Percentiles rank a stretch among this genome's conserved stretches.
Evolutionary conservation across 306 rosid genomes (phyloP).

Genomic region (Gastrolobium villosum): DNA sequence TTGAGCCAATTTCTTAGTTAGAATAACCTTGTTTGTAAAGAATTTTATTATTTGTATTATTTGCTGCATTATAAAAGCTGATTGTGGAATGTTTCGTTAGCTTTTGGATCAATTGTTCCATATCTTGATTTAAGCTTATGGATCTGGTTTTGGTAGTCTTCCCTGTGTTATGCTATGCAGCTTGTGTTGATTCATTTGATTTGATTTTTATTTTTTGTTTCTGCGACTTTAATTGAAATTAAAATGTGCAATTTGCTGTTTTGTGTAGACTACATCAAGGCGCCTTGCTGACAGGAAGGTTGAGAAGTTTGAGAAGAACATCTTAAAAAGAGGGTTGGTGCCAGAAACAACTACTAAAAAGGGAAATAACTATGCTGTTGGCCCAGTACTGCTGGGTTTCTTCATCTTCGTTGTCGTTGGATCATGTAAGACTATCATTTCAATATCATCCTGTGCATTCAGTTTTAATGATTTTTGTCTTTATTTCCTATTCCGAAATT

Average conservation of each 20-base stretch:
- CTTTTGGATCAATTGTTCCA: not conserved
- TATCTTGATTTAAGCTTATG: not conserved
- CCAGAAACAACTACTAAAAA: slow-evolving; percentile 86
- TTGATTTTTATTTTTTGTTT: not conserved
- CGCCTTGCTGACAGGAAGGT: slow-evolving; percentile 94
- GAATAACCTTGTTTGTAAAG: not conserved
- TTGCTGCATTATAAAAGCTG: not conserved
- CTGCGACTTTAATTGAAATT: slow-evolving; percentile 31
- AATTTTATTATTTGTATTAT: not conserved
- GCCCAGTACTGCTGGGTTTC: slow-evolving; percentile 92
- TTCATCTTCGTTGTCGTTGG: slow-evolving; percentile 96
- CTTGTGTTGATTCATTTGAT: slow-evolving; percentile 7
- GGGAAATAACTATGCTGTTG: slow-evolving; percentile 93
- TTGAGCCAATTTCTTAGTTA: not conserved
- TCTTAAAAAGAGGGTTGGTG: slow-evolving; percentile 89
- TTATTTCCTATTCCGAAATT: not conserved
- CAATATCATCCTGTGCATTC: not conserved
- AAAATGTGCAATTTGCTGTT: slow-evolving; percentile 3
- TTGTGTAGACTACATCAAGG: slow-evolving; percentile 88
- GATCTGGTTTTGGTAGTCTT: slow-evolving; percentile 22
- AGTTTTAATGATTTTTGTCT: not conserved
- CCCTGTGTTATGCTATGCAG: not conserved
- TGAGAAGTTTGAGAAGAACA: slow-evolving; percentile 90
- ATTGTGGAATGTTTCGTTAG: not conserved
- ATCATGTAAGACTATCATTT: slow-evolving; percentile 71